phyloP scores from a whole-genome alignment of 345 rosid genomes.

The Turritis glabra region DNA sequence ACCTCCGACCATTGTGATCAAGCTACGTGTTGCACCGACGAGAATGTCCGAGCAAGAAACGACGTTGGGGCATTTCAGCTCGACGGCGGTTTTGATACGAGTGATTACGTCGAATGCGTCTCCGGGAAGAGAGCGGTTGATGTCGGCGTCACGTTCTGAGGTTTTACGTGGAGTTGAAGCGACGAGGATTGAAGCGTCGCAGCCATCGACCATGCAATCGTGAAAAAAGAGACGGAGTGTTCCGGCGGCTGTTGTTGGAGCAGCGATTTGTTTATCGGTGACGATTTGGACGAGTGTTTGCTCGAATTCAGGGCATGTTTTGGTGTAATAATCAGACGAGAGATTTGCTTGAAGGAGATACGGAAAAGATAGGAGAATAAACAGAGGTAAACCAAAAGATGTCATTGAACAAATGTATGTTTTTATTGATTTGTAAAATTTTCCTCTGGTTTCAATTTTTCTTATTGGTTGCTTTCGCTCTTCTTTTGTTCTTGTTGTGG shows the following conservation, averaged over 20 bases:
- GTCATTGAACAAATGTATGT: conserved; percentile 1
- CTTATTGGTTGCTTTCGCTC: background rate
- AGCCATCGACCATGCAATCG: conserved; percentile 75
- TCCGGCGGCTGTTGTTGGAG: conserved; percentile 75
- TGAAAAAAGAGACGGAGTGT: conserved; percentile 69
- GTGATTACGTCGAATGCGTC: conserved; percentile 69
- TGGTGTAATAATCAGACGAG: conserved; percentile 48
- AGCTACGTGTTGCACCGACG: conserved; percentile 60
- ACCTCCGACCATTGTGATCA: conserved; percentile 68
- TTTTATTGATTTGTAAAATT: background rate
- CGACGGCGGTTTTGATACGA: conserved; percentile 63
- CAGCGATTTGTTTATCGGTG: conserved; percentile 52
- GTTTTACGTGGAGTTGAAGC: conserved; percentile 59
- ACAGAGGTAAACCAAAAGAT: background rate
- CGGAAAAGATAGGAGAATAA: conserved; percentile 10
- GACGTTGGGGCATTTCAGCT: conserved; percentile 61
- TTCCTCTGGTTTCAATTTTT: background rate
- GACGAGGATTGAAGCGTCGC: conserved; percentile 67
- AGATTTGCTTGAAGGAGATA: conserved; percentile 30
- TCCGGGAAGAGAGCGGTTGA: conserved; percentile 67
- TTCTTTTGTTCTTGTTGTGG: no score
- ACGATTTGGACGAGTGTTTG: conserved; percentile 42
- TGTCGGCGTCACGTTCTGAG: conserved; percentile 61
- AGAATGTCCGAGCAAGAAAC: conserved; percentile 81
- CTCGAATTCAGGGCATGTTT: conserved; percentile 59